A percentile compares a stretch with the other conserved stretches of the same genome.
Conservation (phyloP, 805 yeast species). For the Spathaspora gorwiae region DNA sequence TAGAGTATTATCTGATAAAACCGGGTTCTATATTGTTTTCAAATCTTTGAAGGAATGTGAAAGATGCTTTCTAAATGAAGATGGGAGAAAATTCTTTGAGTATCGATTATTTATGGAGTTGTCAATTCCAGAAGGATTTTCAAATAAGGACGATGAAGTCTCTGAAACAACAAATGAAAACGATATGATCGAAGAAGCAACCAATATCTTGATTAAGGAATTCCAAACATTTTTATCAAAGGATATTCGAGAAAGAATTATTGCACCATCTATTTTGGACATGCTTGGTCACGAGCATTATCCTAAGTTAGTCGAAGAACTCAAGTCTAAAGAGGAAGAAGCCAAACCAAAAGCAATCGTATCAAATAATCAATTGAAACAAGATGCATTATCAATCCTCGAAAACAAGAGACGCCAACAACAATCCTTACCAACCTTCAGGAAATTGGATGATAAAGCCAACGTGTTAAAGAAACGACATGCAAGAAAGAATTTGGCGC, state of each 20-base stretch:
- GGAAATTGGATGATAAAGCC: constrained; percentile 19
- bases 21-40: constrained; percentile 73
- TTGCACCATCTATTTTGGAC: constrained; percentile 65
- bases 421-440: constrained; percentile 29
- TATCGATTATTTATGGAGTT: constrained; percentile 56
- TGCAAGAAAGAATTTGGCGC: constrained; percentile 37
- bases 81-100: constrained; percentile 48
- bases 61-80: constrained; percentile 55
- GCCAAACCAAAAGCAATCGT: constrained; percentile 14
- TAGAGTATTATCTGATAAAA: constrained; percentile 54
- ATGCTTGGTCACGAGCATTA: constrained; percentile 55
- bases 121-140: constrained; percentile 44
- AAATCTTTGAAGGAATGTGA: constrained; percentile 55
- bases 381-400: constrained; percentile 23
- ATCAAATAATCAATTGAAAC: constrained; percentile 15
- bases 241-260: constrained; percentile 68
- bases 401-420: constrained; percentile 16
- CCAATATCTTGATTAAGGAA: constrained; percentile 55
- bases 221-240: constrained; percentile 57
- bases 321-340: constrained; percentile 28
- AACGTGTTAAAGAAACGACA: constrained; percentile 8
- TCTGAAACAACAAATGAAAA: constrained; percentile 9
- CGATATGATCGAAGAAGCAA: constrained; percentile 54
- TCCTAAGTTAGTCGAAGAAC: constrained; percentile 42
- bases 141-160: constrained; percentile 10